Evolutionary conservation across 495 filamentous ascomycete genomes (phyloP).

Genomic region (Evernia prunastri): DNA sequence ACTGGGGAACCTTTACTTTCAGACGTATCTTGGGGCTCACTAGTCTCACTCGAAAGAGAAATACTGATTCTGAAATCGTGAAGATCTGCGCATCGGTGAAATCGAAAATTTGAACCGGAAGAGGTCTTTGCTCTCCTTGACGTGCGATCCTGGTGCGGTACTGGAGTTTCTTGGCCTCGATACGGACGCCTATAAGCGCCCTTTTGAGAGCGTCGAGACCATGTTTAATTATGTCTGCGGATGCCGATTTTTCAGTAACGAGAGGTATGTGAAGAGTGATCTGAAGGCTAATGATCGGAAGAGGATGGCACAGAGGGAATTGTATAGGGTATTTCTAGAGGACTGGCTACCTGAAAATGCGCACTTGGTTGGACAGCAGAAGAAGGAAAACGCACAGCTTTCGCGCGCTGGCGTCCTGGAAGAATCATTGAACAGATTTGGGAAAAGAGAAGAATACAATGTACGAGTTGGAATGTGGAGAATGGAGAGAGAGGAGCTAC

Average conservation of each 20-base stretch:
- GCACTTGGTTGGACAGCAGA: background rate
- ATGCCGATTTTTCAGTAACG: slow-evolving; percentile 44
- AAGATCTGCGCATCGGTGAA: slow-evolving; percentile 54
- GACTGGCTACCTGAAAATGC: slow-evolving; percentile 20
- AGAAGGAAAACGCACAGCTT: background rate
- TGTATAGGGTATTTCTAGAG: slow-evolving; percentile 25
- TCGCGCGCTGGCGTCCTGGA: slow-evolving; percentile 17
- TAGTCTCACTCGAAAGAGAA: no score
- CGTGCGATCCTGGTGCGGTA: slow-evolving; percentile 43
- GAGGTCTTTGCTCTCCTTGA: slow-evolving; percentile 50
- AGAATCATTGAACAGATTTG: slow-evolving; percentile 18
- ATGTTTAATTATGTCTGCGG: slow-evolving; percentile 49
- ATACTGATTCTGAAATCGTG: no score
- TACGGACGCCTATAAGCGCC: slow-evolving; percentile 33
- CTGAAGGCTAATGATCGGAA: slow-evolving; percentile 29
- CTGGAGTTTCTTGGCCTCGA: slow-evolving; percentile 55
- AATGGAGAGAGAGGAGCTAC: slow-evolving; percentile 18
- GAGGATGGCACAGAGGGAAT: slow-evolving; percentile 23
- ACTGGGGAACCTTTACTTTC: no score
- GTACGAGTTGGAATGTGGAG: slow-evolving; percentile 16
- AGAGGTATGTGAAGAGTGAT: slow-evolving; percentile 15
- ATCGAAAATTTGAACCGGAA: slow-evolving; percentile 52
- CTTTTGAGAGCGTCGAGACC: slow-evolving; percentile 46
- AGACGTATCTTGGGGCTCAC: no score
- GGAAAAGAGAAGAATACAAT: slow-evolving; percentile 16